phyloP scores from a whole-genome alignment of 1,284 basidiomycete species.

The Ceratobasidium sp. region DNA sequence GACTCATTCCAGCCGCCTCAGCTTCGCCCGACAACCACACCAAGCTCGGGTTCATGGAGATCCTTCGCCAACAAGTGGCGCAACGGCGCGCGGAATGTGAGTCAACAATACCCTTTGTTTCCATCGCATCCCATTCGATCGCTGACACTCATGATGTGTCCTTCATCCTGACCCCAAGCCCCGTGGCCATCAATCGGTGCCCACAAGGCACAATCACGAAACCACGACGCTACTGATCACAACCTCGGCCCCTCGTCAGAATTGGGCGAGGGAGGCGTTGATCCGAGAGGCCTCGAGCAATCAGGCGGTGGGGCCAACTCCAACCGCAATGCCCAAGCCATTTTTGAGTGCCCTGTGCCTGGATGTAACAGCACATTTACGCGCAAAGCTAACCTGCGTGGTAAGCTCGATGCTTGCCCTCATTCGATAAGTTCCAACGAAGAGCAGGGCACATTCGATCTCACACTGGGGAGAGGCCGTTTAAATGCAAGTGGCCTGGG shows the following conservation, averaged over 20 bases:
- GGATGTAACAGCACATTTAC: conserved; percentile 85
- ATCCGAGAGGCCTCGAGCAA: conserved; percentile 40
- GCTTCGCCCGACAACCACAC: conserved; percentile 30
- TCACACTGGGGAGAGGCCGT: conserved; percentile 84
- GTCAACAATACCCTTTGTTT: conserved; percentile 20
- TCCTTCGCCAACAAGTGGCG: conserved; percentile 21
- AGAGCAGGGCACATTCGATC: conserved; percentile 77
- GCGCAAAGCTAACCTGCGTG: conserved; percentile 79
- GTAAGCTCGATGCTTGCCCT: conserved; percentile 51
- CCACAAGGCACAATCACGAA: conserved; percentile 11
- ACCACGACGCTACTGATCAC: conserved; percentile 28
- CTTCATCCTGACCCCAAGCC: background rate
- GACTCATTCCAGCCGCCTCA: conserved; percentile 20
- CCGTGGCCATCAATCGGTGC: background rate
- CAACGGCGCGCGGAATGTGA: conserved; percentile 27
- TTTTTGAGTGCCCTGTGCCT: conserved; percentile 73
- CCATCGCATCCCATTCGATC: conserved; percentile 1
- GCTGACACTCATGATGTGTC: background rate
- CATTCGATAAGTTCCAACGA: conserved; percentile 39
- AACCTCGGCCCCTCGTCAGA: conserved; percentile 35
- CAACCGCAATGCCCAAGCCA: conserved; percentile 73
- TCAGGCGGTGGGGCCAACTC: conserved; percentile 58
- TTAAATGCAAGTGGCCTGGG: conserved; percentile 83
- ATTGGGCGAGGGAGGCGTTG: background rate
- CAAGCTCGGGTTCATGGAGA: conserved; percentile 21